Evolutionary conservation across 1,284 basidiomycete genomes (phyloP).

Genomic region (Cutaneotrichosporon cyanovorans): DNA sequence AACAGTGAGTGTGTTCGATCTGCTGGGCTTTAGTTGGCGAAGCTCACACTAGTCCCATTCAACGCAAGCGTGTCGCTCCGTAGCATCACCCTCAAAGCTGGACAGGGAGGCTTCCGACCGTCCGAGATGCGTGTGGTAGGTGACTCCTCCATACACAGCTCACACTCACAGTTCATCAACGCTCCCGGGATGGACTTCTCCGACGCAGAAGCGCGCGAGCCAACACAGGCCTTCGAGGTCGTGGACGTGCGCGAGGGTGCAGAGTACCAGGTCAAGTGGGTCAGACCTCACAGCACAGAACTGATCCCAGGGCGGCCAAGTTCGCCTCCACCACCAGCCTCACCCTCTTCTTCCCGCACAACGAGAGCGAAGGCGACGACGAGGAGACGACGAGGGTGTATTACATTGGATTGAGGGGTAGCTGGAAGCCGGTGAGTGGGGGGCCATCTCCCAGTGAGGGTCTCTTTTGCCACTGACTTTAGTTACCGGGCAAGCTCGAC

Average conservation of each 20-base stretch:
- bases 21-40: neutral
- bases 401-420: constrained; percentile 42
- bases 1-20: constrained; percentile 27
- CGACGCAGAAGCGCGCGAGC: constrained; percentile 29
- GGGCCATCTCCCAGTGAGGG: too few species aligned
- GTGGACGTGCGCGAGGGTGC: constrained; percentile 33
- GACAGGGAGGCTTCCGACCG: constrained; percentile 37
- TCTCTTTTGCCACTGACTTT: neutral
- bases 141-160: neutral
- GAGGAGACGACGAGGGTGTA: constrained; percentile 43
- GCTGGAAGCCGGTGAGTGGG: constrained; percentile 39
- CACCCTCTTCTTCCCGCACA: constrained; percentile 42
- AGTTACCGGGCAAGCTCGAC: constrained; percentile 41
- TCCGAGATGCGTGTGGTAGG: constrained; percentile 35
- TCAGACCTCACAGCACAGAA: neutral
- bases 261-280: constrained; percentile 45
- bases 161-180: constrained; percentile 34
- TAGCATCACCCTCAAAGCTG: constrained; percentile 42
- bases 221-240: constrained; percentile 37
- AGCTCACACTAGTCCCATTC: constrained; percentile 38
- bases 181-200: constrained; percentile 41
- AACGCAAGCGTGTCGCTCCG: constrained; percentile 41
- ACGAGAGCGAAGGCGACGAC: constrained; percentile 39
- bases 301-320: constrained; percentile 38
- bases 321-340: constrained; percentile 38